Percentiles rank a stretch among this genome's conserved stretches.
phyloP scores from a whole-genome alignment of 345 rosid genomes.

The Anastatica hierochuntica region DNA sequence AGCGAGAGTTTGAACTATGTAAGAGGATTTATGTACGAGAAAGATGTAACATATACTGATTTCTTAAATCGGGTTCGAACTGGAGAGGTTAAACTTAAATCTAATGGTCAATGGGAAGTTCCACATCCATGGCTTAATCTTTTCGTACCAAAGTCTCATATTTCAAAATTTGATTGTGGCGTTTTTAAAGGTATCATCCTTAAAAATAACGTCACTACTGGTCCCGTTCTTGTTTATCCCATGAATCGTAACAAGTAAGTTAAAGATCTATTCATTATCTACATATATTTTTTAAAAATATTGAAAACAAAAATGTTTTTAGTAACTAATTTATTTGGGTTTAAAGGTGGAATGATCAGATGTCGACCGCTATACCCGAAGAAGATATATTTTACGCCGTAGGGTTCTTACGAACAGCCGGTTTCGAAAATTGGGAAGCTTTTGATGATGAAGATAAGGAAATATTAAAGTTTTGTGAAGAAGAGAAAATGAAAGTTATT shows the following conservation, averaged over 20 bases:
- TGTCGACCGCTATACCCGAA: slow-evolving; percentile 62
- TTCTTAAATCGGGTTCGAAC: slow-evolving; percentile 65
- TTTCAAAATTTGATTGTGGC: slow-evolving; percentile 46
- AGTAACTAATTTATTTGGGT: neutral
- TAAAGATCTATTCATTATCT: neutral
- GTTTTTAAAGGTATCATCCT: slow-evolving; percentile 64
- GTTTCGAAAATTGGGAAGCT: slow-evolving; percentile 41
- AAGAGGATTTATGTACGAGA: slow-evolving; percentile 32
- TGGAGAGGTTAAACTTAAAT: slow-evolving; percentile 49
- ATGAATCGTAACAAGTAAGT: slow-evolving; percentile 70
- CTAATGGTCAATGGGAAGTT: slow-evolving; percentile 74
- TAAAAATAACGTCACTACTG: slow-evolving; percentile 48
- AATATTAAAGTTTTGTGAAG: slow-evolving; percentile 44
- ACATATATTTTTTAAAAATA: neutral
- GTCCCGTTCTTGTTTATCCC: slow-evolving; percentile 68
- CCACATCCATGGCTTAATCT: slow-evolving; percentile 98
- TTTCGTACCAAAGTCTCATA: slow-evolving; percentile 71
- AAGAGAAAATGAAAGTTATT: slow-evolving; percentile 39
- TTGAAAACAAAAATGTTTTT: neutral
- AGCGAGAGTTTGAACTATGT: slow-evolving; percentile 26
- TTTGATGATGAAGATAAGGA: slow-evolving; percentile 50
- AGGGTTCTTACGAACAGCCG: slow-evolving; percentile 65
- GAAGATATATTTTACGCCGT: slow-evolving; percentile 80
- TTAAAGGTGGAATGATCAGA: slow-evolving; percentile 66
- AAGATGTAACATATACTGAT: slow-evolving; percentile 37